Base-by-base conservation (phyloP, 441 rosid species). In the Populus trichocarpa region DNA sequence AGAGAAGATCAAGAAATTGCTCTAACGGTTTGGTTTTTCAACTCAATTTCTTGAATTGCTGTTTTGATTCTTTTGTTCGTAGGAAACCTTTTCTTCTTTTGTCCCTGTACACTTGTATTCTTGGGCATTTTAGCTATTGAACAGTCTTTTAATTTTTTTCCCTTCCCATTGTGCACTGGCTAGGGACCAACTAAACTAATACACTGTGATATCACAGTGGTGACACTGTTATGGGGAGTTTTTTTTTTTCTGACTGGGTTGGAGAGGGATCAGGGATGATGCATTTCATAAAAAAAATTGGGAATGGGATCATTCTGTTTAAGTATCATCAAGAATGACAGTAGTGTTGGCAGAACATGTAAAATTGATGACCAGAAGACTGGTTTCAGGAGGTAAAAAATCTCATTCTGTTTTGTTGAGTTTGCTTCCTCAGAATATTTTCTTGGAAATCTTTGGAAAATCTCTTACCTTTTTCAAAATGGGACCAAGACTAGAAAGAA, bases 1-100 rank as follows among this genome's bases (percentile, higher is more conserved):
- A 86, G 91, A 79, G 89, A 92, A 81, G 97, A 96, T 77, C 83
- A 89, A 85, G 88, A 84, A 85, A 77, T 77, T 85, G 99, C 97
- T 35, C 53, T 91, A 35, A 81, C 78, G 78, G 98, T 92, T 86
- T 84, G 88, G 26, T 83, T 28, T 40, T 72, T 78, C 75, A 38
- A 32, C 32, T 72, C 18, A 69, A 18, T n/a, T 59, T 75, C 40
- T 72, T 74, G 22, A 75, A 26, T 40, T 71, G 59, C 33, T 32
- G n/a, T 2, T 18, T 8, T 30, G 11, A 13, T 2, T 35, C 30
- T 69, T 32, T 12, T 50, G 25, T 8, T 28, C 12, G 32, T 20
- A 2, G 72, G n/a, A 53, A 76, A 67, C 32, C 50, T 25, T 63
- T 40, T 14, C 8, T 53, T 16, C 65, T 59, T 8, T 59, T 9